Conservation (phyloP, 768 basidiomycete species). For the Cyathus striatus region DNA sequence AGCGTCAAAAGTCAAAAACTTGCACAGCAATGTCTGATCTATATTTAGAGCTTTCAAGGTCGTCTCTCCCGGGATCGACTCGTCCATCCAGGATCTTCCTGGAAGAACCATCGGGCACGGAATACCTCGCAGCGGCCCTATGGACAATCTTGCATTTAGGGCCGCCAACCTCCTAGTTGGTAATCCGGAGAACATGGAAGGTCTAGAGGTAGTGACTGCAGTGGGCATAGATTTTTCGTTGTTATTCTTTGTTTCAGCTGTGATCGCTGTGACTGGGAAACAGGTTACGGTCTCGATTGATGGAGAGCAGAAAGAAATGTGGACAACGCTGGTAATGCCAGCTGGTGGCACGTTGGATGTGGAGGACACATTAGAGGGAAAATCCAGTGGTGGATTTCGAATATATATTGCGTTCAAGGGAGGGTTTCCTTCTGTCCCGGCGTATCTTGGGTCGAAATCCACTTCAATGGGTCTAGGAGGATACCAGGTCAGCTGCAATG, state of each 20-base stretch:
- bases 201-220: conserved; percentile 47
- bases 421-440: conserved; percentile 53
- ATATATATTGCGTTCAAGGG: conserved; percentile 53
- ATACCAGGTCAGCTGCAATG: conserved; percentile 38
- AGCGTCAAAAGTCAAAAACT: too few species aligned
- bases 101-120: conserved; percentile 50
- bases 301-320: conserved; percentile 32
- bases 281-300: conserved; percentile 36
- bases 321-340: conserved; percentile 44
- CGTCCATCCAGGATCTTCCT: conserved; percentile 54
- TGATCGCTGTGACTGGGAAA: conserved; percentile 55
- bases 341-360: conserved; percentile 38
- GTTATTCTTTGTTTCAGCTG: conserved; percentile 42
- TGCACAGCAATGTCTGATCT: background rate
- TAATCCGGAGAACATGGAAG: conserved; percentile 45
- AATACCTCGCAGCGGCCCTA: conserved; percentile 59
- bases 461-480: conserved; percentile 60
- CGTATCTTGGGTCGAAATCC: conserved; percentile 60
- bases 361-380: conserved; percentile 16
- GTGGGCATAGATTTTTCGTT: conserved; percentile 38
- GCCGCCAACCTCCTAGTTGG: conserved; percentile 56
- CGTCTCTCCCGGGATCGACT: conserved; percentile 48
- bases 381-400: conserved; percentile 38
- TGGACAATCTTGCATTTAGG: conserved; percentile 54
- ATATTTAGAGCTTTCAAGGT: conserved; percentile 44